Base-by-base conservation (phyloP, 805 yeast genomes). In the Ogataea dorogensis region DNA sequence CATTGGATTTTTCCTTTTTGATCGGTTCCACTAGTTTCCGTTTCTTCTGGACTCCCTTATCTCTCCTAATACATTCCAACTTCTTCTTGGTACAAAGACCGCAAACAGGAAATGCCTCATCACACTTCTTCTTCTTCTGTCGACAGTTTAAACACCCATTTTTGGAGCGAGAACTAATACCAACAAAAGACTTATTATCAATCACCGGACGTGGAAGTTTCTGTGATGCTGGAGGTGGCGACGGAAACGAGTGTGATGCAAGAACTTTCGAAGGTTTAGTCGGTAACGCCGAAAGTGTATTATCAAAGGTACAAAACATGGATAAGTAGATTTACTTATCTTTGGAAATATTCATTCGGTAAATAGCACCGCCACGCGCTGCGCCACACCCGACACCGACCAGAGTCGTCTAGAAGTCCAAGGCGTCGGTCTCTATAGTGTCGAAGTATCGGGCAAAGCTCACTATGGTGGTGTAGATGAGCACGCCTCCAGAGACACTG, bases 401-500 rank as follows among this genome's bases (percentile, higher is more conserved):
- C n/a, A n/a, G n/a, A n/a, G n/a, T n/a, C 9, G 15, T 10, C 34
- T 32, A 54, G 21, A 56, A 47, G 23, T 47, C 52, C 36, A 62
- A 61, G 11, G 61, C 50, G 36, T 60, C 67, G 14, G 64, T 64
- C 31, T 61, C 39, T 19, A 62, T 46, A 17, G 75, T 75, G 40
- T 76, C 79, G 68, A 91, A 91, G 53, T 85, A 86, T 56, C 80
- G 68, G 4, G 86, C 79, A 57, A 91, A 91, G 6, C 86, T 76
- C 32, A 86, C 82, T 20, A 91, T 87, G 5, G 96, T 82, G 5
- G 80, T 74, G 61, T 84, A 89, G 29, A 91, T 86, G 42, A 89
- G 70, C 13, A 71, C 44, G n/a, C 98, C 98, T 11, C 98, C 98
- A 9, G 70, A 38, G 20, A 86, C 73, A 30, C 95, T 83, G 79